Percentiles rank a stretch among this genome's conserved stretches.
phyloP scores from a whole-genome alignment of 2,329 filamentous ascomycete genomes.

The Grosmannia clavigera region DNA sequence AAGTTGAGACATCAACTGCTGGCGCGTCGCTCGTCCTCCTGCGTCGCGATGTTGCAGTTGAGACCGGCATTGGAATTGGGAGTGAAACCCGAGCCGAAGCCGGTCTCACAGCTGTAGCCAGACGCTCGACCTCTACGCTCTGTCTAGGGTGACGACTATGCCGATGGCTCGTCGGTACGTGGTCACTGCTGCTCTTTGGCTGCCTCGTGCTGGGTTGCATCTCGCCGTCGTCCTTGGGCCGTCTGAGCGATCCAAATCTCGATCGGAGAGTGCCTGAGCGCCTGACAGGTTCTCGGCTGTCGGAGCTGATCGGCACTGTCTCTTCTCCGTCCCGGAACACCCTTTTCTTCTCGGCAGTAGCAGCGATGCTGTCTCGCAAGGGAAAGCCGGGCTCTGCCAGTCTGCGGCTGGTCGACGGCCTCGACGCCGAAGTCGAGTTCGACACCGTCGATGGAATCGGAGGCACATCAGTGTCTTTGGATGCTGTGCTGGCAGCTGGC shows the following conservation, averaged over 20 bases:
- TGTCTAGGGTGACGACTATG: background rate
- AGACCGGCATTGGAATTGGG: background rate
- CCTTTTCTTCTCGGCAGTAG: too few relatives aligned
- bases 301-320: constrained; percentile 4
- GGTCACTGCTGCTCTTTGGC: background rate
- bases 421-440: background rate
- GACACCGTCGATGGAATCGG: background rate
- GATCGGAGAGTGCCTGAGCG: constrained; percentile 13
- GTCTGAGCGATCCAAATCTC: constrained; percentile 10
- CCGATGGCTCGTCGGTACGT: background rate
- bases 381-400: constrained; percentile 18
- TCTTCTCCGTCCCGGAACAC: too few relatives aligned
- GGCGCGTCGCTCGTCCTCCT: background rate
- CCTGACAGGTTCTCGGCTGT: constrained; percentile 11
- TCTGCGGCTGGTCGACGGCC: constrained; percentile 10
- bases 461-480: background rate
- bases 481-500: background rate
- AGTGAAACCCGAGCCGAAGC: too few relatives aligned
- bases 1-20: background rate
- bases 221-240: constrained; percentile 9
- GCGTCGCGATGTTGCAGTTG: background rate
- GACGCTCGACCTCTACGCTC: background rate
- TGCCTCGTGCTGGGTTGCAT: background rate
- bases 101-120: too few relatives aligned
- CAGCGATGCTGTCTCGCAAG: constrained; percentile 21